Evolutionary conservation across 495 filamentous ascomycete species (phyloP).

Genomic region (Penicillium simplicissimum): DNA sequence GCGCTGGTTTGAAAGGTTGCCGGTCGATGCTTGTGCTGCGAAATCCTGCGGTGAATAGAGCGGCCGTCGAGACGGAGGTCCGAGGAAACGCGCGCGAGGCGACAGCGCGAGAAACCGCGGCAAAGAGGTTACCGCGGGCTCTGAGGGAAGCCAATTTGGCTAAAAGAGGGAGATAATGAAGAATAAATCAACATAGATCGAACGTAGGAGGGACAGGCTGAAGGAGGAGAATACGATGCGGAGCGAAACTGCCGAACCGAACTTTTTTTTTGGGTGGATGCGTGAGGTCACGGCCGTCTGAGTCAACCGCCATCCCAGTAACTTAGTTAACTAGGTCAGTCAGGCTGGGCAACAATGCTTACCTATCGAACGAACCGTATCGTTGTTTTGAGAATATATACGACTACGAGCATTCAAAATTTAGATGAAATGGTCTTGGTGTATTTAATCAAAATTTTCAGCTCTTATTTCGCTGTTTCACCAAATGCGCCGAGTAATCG

Average conservation of each 20-base stretch:
- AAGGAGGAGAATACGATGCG: neutral
- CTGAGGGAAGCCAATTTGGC: conserved; percentile 48
- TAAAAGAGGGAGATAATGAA: conserved; percentile 5
- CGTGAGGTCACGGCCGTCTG: conserved; percentile 6
- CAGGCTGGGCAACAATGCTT: neutral
- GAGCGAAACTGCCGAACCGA: conserved; percentile 3
- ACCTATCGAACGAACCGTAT: neutral
- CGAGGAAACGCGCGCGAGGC: conserved; percentile 16
- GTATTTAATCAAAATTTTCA: conserved; percentile 27
- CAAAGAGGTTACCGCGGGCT: conserved; percentile 34
- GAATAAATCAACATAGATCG: conserved; percentile 5
- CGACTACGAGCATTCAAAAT: neutral
- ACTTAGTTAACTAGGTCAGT: no score
- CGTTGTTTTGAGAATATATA: neutral
- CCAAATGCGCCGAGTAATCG: conserved; percentile 25
- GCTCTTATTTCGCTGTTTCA: conserved; percentile 25
- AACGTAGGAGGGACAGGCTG: neutral
- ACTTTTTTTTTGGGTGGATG: conserved; percentile 19
- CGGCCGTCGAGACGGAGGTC: conserved; percentile 11
- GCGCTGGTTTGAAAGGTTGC: neutral
- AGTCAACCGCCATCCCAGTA: neutral
- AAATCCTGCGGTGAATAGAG: conserved; percentile 12
- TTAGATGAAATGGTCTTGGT: no score
- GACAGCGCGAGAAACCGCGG: conserved; percentile 33
- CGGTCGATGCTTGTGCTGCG: conserved; percentile 9